Evolutionary conservation across 768 basidiomycete genomes (phyloP), one percentile per base, ranked within the genome.

Genomic region (Gelatoporia subvermispora): DNA sequence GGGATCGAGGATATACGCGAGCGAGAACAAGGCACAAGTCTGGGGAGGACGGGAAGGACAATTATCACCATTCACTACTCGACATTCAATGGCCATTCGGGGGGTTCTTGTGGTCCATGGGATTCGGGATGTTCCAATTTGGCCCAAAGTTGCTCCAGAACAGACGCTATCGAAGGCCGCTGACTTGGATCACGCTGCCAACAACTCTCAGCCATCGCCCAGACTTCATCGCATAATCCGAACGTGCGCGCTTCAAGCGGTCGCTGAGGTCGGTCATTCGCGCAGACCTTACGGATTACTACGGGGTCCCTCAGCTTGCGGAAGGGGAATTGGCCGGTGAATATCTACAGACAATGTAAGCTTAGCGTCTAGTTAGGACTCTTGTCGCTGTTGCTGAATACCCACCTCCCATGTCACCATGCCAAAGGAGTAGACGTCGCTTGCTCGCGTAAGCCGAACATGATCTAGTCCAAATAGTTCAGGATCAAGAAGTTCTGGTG

Each of bases 381-480:
- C n/a, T n/a, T n/a, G n/a, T n/a, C n/a, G n/a, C n/a, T n/a, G n/a
- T n/a, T n/a, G n/a, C n/a, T 15, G 10, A 17, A 8, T 8, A 34
- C 46, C 13, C 23, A 48, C 47, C 42, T 50, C 49, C 25, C 41
- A 43, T 28, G 28, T 39, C 15, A 50, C 49, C 49, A 50, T 45
- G 13, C 10, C 43, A 17, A 50, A 23, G 13, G 49, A 50, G 21
- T 50, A 50, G 22, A 50, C 24, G 35, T 50, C 49, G 40, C 28
- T 43, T 13, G 16, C 28, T 18, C 17, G 28, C 17, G 49, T 16
- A 3, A 31, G 23, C 10, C 31, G 25, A 4, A 20, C 22, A 17
- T 41, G 25, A 38, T 22, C n/a, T 2, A 45, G 34, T 17, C 44
- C 44, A 7, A 34, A 25, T 18, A 7, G 17, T 34, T 45, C 44